Base-by-base conservation (phyloP, 2,329 filamentous ascomycete species). In the Penicillium sumatraense region DNA sequence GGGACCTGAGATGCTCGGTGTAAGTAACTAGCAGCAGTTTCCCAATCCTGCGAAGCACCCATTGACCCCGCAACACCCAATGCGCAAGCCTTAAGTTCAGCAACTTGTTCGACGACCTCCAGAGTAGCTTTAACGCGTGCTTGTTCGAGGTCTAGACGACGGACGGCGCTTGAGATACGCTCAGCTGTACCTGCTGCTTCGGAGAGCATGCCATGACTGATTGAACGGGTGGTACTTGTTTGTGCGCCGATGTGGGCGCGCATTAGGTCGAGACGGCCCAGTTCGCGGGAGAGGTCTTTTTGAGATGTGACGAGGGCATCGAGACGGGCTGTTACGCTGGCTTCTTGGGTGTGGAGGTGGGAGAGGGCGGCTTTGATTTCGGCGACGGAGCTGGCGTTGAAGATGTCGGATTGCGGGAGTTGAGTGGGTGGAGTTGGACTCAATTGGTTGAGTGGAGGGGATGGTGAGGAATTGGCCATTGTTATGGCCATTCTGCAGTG, bases 21-120 rank as follows among this genome's bases (percentile, higher is more conserved):
- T 55, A 99, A 83, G 73, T 98, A 98, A 44, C 85, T 89, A 2
- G 95, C 95, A 3, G 95, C 95, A 3, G 91, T 95, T 75, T 99
- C 95, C 95, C 95, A 99, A 78, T 99, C 95, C 75, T 99, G 95
- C 38, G 95, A 91, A 4, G 93, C 93, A 29, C 93, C 95, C 95
- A 99, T 99, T 56, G 90, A 96, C 16, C 93, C 95, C 23, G 93
- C 88, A 10, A 98, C 93, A 40, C 95, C 95, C 57, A 97, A 86
- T 31, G 98, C 91, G 72, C 95, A 99, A 8, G 95, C 90, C 77
- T 98, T 98, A 62, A 99, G 87, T 80, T 99, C 95, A 5, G 91
- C 90, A 13, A 99, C 93, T 77, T 97, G 93, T 75, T 98, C 93
- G 10, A 98, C 95, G 3, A 98, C 92, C 8, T 89, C 84, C 54